Evolutionary conservation across 2,329 filamentous ascomycete species (phyloP).

Genomic region (Rhinocladiella similis): DNA sequence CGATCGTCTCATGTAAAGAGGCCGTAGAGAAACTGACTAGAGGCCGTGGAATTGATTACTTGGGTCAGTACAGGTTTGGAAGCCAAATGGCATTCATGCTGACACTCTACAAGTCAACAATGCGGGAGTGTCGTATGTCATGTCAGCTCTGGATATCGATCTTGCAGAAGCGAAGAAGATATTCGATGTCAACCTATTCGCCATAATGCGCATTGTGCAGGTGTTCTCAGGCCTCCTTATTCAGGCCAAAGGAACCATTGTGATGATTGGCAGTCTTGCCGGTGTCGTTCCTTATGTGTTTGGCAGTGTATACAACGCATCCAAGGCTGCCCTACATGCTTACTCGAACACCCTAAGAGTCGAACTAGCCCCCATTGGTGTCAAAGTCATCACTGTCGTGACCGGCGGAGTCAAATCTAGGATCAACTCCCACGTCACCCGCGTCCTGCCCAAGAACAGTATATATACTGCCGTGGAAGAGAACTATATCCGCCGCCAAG

Average conservation of each 20-base stretch:
- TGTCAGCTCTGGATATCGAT: constrained; percentile 34
- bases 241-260: constrained; percentile 22
- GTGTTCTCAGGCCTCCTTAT: constrained; percentile 35
- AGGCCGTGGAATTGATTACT: constrained; percentile 25
- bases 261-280: constrained; percentile 23
- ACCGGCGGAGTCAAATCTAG: constrained; percentile 63
- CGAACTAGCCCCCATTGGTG: constrained; percentile 38
- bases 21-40: constrained; percentile 15
- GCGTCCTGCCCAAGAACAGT: constrained; percentile 20
- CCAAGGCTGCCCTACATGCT: constrained; percentile 60
- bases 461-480: constrained; percentile 18
- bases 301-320: constrained; percentile 53
- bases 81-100: neutral
- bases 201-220: constrained; percentile 35
- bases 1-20: constrained; percentile 12
- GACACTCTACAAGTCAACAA: constrained; percentile 21
- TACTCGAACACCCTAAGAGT: constrained; percentile 60
- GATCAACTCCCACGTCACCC: constrained; percentile 38
- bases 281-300: constrained; percentile 28
- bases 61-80: constrained; percentile 9
- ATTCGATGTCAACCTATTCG: constrained; percentile 39
- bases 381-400: constrained; percentile 55
- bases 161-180: constrained; percentile 34
- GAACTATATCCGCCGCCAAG: constrained; percentile 22
- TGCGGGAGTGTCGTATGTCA: constrained; percentile 25